Evolutionary conservation across 73 alveolate genomes (phyloP).

Genomic region (Urostyla sp.): DNA sequence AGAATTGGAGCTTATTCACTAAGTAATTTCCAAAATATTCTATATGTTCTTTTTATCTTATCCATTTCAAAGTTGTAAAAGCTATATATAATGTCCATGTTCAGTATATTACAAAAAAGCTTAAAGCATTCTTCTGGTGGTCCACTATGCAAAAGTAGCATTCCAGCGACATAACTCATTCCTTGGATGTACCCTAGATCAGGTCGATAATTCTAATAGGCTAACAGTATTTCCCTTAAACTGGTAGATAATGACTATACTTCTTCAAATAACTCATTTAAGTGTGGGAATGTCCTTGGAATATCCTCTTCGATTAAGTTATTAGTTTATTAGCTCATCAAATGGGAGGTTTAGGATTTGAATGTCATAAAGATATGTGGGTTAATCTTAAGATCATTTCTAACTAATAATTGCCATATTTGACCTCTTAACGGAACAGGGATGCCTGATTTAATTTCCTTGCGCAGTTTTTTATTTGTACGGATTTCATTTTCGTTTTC

Average conservation of each 20-base stretch:
- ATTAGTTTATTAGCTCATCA: conserved; percentile 11
- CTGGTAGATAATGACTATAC: conserved; percentile 25
- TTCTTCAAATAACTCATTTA: conserved; percentile 48
- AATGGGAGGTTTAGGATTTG: conserved; percentile 14
- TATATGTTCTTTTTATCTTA: conserved; percentile 39
- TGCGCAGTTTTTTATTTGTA: conserved; percentile 6
- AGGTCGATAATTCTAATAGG: conserved; percentile 76
- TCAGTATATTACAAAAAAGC: conserved; percentile 31
- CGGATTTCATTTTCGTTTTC: conserved; percentile 32
- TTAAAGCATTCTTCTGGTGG: conserved; percentile 77
- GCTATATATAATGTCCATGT: conserved; percentile 47
- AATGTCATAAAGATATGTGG: conserved; percentile 18
- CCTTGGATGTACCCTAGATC: conserved; percentile 96
- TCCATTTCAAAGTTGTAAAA: conserved; percentile 54
- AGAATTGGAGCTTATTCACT: conserved; percentile 74
- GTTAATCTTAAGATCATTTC: conserved; percentile 43
- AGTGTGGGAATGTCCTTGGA: conserved; percentile 57
- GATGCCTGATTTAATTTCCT: conserved; percentile 15
- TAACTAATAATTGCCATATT: conserved; percentile 40
- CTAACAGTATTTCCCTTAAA: conserved; percentile 40
- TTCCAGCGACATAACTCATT: conserved; percentile 89
- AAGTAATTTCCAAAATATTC: conserved; percentile 60
- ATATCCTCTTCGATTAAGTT: conserved; percentile 48
- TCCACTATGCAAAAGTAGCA: conserved; percentile 82
- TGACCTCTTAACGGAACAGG: conserved; percentile 58